phyloP scores from a whole-genome alignment of 179 eudicot species.

The Silene vulgaris region DNA sequence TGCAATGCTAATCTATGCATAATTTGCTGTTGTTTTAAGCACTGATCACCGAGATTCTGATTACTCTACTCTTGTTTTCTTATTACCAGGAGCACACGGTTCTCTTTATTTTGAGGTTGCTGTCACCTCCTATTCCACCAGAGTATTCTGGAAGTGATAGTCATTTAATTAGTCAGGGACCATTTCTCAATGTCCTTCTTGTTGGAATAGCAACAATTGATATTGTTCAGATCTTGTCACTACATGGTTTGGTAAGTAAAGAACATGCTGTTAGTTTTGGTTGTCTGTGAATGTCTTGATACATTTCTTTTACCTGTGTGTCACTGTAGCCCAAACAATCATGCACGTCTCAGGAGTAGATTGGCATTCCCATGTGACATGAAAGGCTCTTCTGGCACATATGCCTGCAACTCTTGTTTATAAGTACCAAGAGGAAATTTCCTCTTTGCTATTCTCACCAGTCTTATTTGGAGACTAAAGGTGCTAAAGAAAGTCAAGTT shows the following conservation, averaged over 20 bases:
- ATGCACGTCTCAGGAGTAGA: background rate
- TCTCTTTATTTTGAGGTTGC: conserved; percentile 60
- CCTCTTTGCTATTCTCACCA: background rate
- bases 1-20: conserved; percentile 24
- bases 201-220: conserved; percentile 81
- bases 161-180: conserved; percentile 67
- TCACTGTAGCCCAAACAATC: background rate
- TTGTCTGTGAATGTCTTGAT: background rate
- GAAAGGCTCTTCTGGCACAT: background rate
- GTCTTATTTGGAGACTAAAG: background rate
- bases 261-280: background rate
- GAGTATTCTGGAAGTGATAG: conserved; percentile 63
- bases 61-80: conserved; percentile 14
- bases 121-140: conserved; percentile 68
- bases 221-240: conserved; percentile 80
- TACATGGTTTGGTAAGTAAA: conserved; percentile 79
- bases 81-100: conserved; percentile 74
- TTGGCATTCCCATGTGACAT: background rate
- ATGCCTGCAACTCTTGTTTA: background rate
- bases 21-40: background rate
- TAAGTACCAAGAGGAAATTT: background rate
- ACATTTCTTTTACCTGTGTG: background rate
- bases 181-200: conserved; percentile 72
- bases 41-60: conserved; percentile 10
- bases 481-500: background rate